Conservation (phyloP, 352 stramenopile genomes). For the Pythium rishiriense region DNA sequence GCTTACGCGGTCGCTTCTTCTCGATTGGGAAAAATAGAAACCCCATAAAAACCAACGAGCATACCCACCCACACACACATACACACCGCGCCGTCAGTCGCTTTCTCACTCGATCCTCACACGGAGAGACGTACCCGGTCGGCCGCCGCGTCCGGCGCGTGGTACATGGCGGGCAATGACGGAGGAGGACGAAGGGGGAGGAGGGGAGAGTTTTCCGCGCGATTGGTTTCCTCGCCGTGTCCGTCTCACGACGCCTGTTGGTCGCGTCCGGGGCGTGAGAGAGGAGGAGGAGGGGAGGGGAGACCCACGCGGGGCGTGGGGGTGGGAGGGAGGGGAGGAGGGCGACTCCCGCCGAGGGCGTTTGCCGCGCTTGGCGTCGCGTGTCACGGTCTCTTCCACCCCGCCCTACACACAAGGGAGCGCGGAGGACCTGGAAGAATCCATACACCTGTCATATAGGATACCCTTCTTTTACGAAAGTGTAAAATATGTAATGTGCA, state of each 20-base stretch:
- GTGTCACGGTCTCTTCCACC: constrained; percentile 14
- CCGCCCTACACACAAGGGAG: not conserved
- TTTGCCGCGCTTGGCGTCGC: constrained; percentile 12
- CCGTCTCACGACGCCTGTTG: too few relatives aligned
- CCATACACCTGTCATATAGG: not conserved
- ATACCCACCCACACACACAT: not conserved
- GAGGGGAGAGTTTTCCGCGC: not conserved
- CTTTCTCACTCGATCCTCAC: not conserved
- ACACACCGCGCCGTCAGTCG: not conserved
- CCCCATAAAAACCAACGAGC: too few relatives aligned
- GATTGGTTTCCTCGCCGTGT: too few relatives aligned
- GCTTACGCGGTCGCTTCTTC: constrained; percentile 25
- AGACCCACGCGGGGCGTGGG: not conserved
- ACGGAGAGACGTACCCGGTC: not conserved
- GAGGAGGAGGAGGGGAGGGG: too few relatives aligned
- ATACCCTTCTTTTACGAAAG: not conserved
- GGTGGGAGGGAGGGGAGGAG: not conserved
- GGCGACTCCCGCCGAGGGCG: not conserved
- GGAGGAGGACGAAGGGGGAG: not conserved
- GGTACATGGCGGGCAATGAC: not conserved
- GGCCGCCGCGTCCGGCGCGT: not conserved
- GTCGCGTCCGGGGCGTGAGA: too few relatives aligned
- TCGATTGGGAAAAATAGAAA: too few relatives aligned
- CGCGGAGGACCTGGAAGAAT: not conserved
- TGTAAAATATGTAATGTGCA: too few relatives aligned